Evolutionary conservation across 768 basidiomycete genomes (phyloP).

Genomic region (Macrocybe gigantea): DNA sequence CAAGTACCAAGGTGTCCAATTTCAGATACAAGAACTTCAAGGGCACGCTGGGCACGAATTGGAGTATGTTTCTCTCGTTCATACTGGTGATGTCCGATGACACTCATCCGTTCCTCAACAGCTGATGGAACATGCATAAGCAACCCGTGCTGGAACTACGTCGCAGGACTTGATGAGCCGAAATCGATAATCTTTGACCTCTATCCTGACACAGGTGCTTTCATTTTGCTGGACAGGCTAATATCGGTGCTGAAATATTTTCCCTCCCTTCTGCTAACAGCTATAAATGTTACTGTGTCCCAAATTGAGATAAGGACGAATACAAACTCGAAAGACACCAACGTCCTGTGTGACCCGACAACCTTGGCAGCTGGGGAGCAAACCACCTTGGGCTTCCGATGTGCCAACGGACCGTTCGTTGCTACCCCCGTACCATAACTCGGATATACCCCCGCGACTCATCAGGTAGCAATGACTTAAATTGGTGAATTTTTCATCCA

Average conservation of each 20-base stretch:
- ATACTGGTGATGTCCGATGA: not conserved
- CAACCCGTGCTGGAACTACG: conserved; percentile 33
- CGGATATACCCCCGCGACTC: not conserved
- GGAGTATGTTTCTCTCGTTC: conserved; percentile 22
- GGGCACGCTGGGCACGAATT: conserved; percentile 25
- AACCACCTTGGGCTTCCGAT: conserved; percentile 24
- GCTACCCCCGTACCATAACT: not conserved
- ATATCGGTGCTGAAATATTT: not conserved
- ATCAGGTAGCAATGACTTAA: no score
- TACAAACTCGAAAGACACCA: conserved; percentile 15
- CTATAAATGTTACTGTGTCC: conserved; percentile 18
- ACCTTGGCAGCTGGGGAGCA: conserved; percentile 21
- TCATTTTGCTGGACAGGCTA: not conserved
- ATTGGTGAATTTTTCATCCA: no score
- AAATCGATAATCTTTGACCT: conserved; percentile 31
- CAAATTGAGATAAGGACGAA: conserved; percentile 22
- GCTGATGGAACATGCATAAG: conserved; percentile 34
- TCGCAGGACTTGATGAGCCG: conserved; percentile 25
- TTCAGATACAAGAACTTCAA: conserved; percentile 30
- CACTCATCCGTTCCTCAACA: conserved; percentile 2
- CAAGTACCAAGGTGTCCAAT: conserved; percentile 28
- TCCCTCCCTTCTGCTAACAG: conserved; percentile 6
- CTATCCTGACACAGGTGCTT: conserved; percentile 27
- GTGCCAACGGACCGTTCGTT: conserved; percentile 21
- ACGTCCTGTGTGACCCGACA: conserved; percentile 25